Base-by-base conservation (phyloP, 495 filamentous ascomycete genomes). In the Tuber melanosporum region DNA sequence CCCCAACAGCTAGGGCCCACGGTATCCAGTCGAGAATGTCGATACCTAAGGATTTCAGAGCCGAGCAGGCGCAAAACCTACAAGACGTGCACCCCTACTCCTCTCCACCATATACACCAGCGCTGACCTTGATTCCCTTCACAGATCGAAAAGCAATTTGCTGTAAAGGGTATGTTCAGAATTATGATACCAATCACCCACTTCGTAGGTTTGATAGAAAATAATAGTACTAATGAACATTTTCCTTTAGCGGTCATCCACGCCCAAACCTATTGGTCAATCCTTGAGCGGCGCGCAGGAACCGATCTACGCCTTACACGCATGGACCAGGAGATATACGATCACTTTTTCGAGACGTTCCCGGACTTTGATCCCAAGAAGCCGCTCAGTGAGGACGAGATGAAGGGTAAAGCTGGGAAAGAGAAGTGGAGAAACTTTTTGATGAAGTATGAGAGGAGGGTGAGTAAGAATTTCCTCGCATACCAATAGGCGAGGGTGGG, bases 141-240 rank as follows among this genome's bases (percentile, higher is more conserved):
- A 72, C 76, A 99, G 93, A 97, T 99, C 84, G 95, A 99, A 89
- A 98, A 97, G 88, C 96, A 98, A 85, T 99, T 99, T 82, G 95
- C 96, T 47, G 95, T 99, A 81, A 98, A 98, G 88, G 92, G 93
- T 93, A 82, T 39, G 87, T 83, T n/a, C 46, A 46, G 15, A 36
- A 14, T 70, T 71, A 46, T 44, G 4, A 41, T 41, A 41, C 39
- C 36, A 22, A 73, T 32, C n/a, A 42, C 73, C 73, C 26, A 46
- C 66, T 71, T 36, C n/a, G 26, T 22, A 10, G 12, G 71, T 62
- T 77, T 98, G 93, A 97, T 98, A 84, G 95, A 98, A 89, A 97
- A 97, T 88, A 94, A 98, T 85, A 98, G 82, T 20, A 41, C 52
- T 66, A 26, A 66, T 66, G 70, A 47, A 45, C 26, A 20, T 71